phyloP scores from a whole-genome alignment of 306 rosid species.

The Aeschynomene evenia region DNA sequence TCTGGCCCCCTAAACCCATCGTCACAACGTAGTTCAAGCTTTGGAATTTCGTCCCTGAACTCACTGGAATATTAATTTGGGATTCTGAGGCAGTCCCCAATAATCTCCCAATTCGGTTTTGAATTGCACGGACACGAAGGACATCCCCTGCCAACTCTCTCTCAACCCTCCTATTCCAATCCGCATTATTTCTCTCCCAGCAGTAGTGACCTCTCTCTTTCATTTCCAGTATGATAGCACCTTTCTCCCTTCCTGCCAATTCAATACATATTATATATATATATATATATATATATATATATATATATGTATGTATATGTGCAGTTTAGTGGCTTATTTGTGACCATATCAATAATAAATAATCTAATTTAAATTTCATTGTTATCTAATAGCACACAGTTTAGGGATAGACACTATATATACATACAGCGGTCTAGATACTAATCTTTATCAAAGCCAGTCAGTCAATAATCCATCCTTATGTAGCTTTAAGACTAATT shows the following conservation, averaged over 20 bases:
- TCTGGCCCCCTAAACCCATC: slow-evolving; percentile 53
- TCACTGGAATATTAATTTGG: slow-evolving; percentile 70
- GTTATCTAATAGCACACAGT: background rate
- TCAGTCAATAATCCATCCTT: background rate
- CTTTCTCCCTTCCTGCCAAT: slow-evolving; percentile 47
- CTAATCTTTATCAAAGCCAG: slow-evolving; percentile 17
- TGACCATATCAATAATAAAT: too few relatives aligned
- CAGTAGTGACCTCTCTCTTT: slow-evolving; percentile 49
- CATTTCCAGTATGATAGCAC: slow-evolving; percentile 59
- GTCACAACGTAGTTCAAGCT: slow-evolving; percentile 82
- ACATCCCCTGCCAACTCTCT: slow-evolving; percentile 41
- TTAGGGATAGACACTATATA: background rate
- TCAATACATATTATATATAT: too few relatives aligned
- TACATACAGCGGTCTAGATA: background rate
- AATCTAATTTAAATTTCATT: too few relatives aligned
- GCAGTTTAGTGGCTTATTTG: too few relatives aligned
- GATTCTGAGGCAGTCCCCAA: slow-evolving; percentile 37
- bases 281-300: too few relatives aligned
- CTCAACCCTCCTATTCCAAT: slow-evolving; percentile 37
- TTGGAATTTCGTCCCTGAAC: slow-evolving; percentile 59
- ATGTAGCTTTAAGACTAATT: slow-evolving; percentile 17
- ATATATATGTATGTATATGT: too few relatives aligned
- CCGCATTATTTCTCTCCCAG: slow-evolving; percentile 17
- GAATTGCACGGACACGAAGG: slow-evolving; percentile 43
- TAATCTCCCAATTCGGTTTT: slow-evolving; percentile 23